phyloP scores from a whole-genome alignment of 139 green algal genomes.

The Auxenochlorella protothecoides region DNA sequence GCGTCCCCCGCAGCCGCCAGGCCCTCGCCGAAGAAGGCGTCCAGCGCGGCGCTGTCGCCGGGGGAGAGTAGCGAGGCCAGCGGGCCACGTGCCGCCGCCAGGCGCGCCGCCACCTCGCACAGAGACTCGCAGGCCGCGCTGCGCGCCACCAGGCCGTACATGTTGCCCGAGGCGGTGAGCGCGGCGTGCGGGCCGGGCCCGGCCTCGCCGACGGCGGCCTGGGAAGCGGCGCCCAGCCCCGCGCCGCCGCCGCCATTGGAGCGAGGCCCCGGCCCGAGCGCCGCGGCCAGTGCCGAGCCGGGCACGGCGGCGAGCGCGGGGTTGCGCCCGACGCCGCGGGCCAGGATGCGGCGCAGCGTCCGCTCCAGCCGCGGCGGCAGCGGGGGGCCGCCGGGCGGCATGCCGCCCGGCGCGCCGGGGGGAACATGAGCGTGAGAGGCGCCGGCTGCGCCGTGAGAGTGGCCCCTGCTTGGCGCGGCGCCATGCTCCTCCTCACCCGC shows the following conservation, averaged over 20 bases:
- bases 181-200: background rate
- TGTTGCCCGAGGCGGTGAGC: conserved; percentile 21
- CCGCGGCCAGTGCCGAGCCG: background rate
- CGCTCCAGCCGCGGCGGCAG: conserved; percentile 20
- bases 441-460: background rate
- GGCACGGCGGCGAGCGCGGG: background rate
- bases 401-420: background rate
- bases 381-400: background rate
- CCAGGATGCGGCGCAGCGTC: conserved; percentile 25
- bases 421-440: background rate
- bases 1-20: conserved; percentile 24
- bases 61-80: conserved; percentile 17
- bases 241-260: background rate
- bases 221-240: no score
- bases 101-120: conserved; percentile 12
- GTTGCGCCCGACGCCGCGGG: conserved; percentile 6
- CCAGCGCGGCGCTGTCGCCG: conserved; percentile 10
- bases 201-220: no score
- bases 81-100: conserved; percentile 5
- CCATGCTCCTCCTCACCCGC: background rate
- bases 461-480: background rate
- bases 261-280: background rate
- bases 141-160: conserved; percentile 35
- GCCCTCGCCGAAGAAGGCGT: conserved; percentile 18
- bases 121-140: conserved; percentile 24